Evolutionary conservation across 768 basidiomycete species (phyloP).

Genomic region (Lentinula guzmanii): DNA sequence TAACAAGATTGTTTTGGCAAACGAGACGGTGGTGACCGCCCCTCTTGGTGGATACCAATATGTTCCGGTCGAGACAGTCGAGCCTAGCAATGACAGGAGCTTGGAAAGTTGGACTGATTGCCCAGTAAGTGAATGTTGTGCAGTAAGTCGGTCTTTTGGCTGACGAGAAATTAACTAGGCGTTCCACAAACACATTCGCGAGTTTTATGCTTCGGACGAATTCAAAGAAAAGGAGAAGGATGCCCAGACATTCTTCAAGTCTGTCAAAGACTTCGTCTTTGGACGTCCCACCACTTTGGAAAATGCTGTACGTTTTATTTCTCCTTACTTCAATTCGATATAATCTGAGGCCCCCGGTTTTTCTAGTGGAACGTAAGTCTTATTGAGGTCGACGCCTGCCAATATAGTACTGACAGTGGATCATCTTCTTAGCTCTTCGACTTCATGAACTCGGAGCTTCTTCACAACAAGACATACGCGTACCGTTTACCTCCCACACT

Average conservation of each 20-base stretch:
- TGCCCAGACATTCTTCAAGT: constrained; percentile 60
- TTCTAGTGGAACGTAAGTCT: constrained; percentile 67
- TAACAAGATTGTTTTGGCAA: constrained; percentile 73
- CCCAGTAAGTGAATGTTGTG: constrained; percentile 28
- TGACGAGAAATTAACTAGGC: neutral
- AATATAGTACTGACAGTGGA: neutral
- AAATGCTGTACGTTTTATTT: constrained; percentile 49
- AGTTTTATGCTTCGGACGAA: constrained; percentile 54
- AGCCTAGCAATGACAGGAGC: constrained; percentile 76
- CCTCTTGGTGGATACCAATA: constrained; percentile 86
- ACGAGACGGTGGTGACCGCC: constrained; percentile 63
- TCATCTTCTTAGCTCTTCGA: constrained; percentile 53
- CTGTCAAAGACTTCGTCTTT: constrained; percentile 65
- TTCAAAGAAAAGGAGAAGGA: constrained; percentile 58
- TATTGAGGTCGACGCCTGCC: neutral
- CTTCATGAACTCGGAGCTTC: constrained; percentile 68
- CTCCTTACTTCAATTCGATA: neutral
- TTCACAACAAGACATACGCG: constrained; percentile 79
- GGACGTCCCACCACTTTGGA: constrained; percentile 61
- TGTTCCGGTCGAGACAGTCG: constrained; percentile 87
- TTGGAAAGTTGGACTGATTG: constrained; percentile 76
- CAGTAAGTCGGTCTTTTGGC: neutral
- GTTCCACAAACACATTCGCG: constrained; percentile 58
- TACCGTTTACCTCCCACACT: constrained; percentile 76
- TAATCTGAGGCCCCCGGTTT: constrained; percentile 12